These are phyloP conservation scores for Hortaea sp. DNA, from an alignment of 2,329 filamentous ascomycete genomes.

Conservation along the genomic window DNA sequence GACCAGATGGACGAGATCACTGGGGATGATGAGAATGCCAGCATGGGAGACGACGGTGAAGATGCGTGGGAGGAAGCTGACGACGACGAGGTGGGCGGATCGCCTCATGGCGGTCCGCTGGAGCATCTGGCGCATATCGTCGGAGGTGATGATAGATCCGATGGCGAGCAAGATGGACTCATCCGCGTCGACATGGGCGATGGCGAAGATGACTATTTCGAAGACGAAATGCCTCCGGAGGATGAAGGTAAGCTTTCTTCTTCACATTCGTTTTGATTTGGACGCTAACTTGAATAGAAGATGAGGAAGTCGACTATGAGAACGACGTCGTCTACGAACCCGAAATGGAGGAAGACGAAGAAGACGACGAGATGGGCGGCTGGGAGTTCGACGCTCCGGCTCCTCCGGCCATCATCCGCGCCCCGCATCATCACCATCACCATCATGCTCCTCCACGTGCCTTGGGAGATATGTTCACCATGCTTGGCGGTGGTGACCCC, in stretches of 20 bases:
- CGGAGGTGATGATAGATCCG: slow-evolving; percentile 22
- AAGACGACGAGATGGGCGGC: slow-evolving; percentile 18
- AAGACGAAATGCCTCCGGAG: slow-evolving; percentile 50
- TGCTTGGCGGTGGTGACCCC: slow-evolving; percentile 7
- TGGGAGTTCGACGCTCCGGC: slow-evolving; percentile 17
- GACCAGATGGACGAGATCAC: slow-evolving; percentile 41
- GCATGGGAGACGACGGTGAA: slow-evolving; percentile 36
- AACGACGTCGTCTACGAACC: slow-evolving; percentile 52
- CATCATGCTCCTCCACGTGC: slow-evolving; percentile 15
- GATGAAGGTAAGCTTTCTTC: slow-evolving; percentile 28
- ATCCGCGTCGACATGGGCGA: slow-evolving; percentile 32
- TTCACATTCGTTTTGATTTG: neutral
- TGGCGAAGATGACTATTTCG: slow-evolving; percentile 41
- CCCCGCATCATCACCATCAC: slow-evolving; percentile 12
- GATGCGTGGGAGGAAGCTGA: slow-evolving; percentile 34
- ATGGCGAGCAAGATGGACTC: slow-evolving; percentile 25
- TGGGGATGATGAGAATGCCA: slow-evolving; percentile 38
- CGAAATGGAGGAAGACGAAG: slow-evolving; percentile 32
- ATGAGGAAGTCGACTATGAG: slow-evolving; percentile 60
- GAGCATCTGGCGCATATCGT: slow-evolving; percentile 32
- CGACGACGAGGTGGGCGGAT: slow-evolving; percentile 27
- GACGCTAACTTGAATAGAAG: slow-evolving; percentile 28
- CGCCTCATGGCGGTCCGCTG: slow-evolving; percentile 20
- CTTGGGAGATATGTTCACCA: slow-evolving; percentile 19
- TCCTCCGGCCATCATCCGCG: slow-evolving; percentile 8